Evolutionary conservation across 2,329 filamentous ascomycete genomes (phyloP), one percentile per base, ranked within the genome.

Genomic region (Talaromyces pinophilus): DNA sequence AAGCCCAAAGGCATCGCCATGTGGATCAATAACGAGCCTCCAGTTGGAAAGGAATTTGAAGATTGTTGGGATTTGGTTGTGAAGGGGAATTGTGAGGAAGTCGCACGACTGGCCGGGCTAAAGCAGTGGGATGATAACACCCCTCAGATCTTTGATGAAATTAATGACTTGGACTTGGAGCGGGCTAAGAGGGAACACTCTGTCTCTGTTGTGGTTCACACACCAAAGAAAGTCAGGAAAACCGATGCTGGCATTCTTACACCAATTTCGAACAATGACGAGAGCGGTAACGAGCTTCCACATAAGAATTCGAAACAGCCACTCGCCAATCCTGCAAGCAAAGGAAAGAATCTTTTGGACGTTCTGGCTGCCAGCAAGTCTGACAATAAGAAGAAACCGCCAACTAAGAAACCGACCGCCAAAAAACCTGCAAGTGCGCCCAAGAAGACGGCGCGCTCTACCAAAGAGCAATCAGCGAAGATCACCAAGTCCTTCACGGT

Each of bases 31-130:
- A 87, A 92, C 63, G 93, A 97, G 67, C 84, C 91, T 70, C 95
- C 95, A 0, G 86, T 89, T 52, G 90, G 91, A 22, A 89, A 87
- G 70, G 93, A 97, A 67, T 89, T 98, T 69, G 93, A 94, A 75
- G 90, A 96, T 69, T 93, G 92, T 73, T 99, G 93, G 90, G 95
- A 99, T 78, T 81, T 97, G 67, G 88, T 98, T 19, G 90, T 99
- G 42, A 88, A 88, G 70, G 93, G 92, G 22, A 90, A 91, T 72
- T 95, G 92, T 75, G 95, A 99, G 76, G 89, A 93, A 69, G 90
- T 99, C 46, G 95, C 95, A 22, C 85, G 85, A 59, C 82, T 92
- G 46, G 90, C 88, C 17, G 86, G 86, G 25, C 79, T 89, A 77
- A 83, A 83, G 63, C 81, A 79, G 67, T 88, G 86, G 86, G 80